Conservation (phyloP, 805 yeast genomes). For the Candida koratica region DNA sequence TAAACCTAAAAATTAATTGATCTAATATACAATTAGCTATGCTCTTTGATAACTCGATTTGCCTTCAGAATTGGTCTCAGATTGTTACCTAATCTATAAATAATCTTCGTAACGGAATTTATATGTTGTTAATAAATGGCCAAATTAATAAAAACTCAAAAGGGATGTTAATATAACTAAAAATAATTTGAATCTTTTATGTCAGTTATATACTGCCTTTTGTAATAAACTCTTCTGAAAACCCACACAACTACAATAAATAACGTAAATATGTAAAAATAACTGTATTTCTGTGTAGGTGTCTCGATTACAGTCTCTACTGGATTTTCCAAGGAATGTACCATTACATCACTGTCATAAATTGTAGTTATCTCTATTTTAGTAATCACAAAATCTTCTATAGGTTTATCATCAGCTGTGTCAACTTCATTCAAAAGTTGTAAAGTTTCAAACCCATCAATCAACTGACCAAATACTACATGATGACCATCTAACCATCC, state of each 20-base stretch:
- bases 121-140: no score
- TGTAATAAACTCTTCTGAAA: constrained; percentile 18
- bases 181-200: constrained; percentile 23
- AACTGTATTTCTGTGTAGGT: constrained; percentile 11
- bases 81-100: no score
- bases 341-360: constrained; percentile 10
- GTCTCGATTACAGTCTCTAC: constrained; percentile 13
- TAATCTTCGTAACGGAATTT: no score
- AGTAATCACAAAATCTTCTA: constrained; percentile 16
- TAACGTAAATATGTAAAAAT: constrained; percentile 8
- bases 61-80: no score
- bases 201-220: constrained; percentile 22
- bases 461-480: constrained; percentile 92
- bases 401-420: constrained; percentile 18
- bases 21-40: not conserved
- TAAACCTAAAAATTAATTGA: constrained; percentile 22
- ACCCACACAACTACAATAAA: constrained; percentile 11
- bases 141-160: no score
- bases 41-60: no score
- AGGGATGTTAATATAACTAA: no score
- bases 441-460: constrained; percentile 80
- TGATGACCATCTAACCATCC: constrained; percentile 75
- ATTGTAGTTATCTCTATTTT: constrained; percentile 12
- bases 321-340: constrained; percentile 10
- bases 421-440: constrained; percentile 29